Conservation (phyloP, 352 stramenopile species). For the Pythium graminicola region DNA sequence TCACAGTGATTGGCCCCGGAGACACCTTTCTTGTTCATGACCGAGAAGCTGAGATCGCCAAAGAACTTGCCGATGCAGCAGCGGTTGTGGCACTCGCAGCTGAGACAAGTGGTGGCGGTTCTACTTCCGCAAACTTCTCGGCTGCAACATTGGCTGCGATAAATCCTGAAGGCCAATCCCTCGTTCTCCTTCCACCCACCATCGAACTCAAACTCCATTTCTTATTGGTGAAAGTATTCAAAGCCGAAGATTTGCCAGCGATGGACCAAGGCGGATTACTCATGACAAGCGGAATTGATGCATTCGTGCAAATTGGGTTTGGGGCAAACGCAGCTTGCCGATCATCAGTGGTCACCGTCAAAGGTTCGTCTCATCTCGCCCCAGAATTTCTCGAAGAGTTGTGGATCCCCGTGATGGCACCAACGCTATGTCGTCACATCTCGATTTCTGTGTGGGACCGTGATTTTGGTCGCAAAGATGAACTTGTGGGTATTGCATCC, state of each 20-base stretch:
- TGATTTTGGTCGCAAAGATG: constrained; percentile 56
- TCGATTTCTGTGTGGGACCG: constrained; percentile 74
- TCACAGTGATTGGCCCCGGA: constrained; percentile 63
- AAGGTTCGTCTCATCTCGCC: constrained; percentile 38
- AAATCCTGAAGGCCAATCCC: constrained; percentile 23
- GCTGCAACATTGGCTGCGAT: neutral
- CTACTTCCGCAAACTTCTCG: neutral
- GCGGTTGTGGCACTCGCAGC: neutral
- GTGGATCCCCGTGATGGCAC: constrained; percentile 78
- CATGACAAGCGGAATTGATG: constrained; percentile 69
- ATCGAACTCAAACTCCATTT: constrained; percentile 78
- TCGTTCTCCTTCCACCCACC: constrained; percentile 66
- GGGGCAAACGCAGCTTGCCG: constrained; percentile 37
- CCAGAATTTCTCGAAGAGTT: constrained; percentile 74
- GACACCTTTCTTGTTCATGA: constrained; percentile 63
- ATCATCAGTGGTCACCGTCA: constrained; percentile 53
- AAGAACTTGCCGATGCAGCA: constrained; percentile 32
- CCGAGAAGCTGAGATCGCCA: constrained; percentile 55
- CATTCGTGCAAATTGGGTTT: constrained; percentile 72
- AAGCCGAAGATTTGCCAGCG: constrained; percentile 71
- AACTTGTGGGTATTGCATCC: constrained; percentile 62
- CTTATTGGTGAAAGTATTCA: constrained; percentile 68
- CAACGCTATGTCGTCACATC: constrained; percentile 70
- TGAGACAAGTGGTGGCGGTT: neutral
- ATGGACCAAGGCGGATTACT: constrained; percentile 60